These are phyloP conservation scores for Chloris gayana DNA, from an alignment of 176 grass and related monocot genomes.

Conservation along the genomic window DNA sequence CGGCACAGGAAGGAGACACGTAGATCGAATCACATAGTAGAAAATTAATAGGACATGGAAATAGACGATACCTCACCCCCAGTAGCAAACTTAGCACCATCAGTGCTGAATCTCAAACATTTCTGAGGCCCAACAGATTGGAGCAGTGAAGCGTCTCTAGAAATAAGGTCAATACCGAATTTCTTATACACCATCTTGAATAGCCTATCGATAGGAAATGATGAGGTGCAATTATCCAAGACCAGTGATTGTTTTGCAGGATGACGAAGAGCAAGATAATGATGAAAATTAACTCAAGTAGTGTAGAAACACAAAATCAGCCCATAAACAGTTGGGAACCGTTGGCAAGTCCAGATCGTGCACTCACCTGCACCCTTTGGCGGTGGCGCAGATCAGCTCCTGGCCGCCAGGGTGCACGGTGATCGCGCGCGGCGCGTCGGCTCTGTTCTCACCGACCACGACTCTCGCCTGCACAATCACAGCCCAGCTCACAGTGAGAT, in stretches of 20 bases:
- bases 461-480: slow-evolving; percentile 46
- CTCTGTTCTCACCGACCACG: slow-evolving; percentile 50
- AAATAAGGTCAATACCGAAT: slow-evolving; percentile 50
- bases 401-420: slow-evolving; percentile 73
- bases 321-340: neutral
- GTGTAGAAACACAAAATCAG: neutral
- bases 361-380: slow-evolving; percentile 73
- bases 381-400: slow-evolving; percentile 71
- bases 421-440: slow-evolving; percentile 49
- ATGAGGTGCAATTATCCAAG: neutral
- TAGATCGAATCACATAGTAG: neutral
- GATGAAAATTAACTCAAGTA: neutral
- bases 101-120: slow-evolving; percentile 88
- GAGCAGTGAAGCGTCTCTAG: slow-evolving; percentile 47
- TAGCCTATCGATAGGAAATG: slow-evolving; percentile 50
- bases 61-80: slow-evolving; percentile 67
- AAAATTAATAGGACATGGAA: neutral
- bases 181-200: slow-evolving; percentile 65
- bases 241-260: neutral
- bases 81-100: slow-evolving; percentile 83
- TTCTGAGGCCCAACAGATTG: slow-evolving; percentile 76
- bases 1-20: neutral
- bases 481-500: neutral
- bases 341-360: neutral
- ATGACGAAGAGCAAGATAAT: neutral